Percentiles rank a stretch among this genome's conserved stretches.
phyloP scores from a whole-genome alignment of 805 yeast genomes.

The Kuraishia floccosa region DNA sequence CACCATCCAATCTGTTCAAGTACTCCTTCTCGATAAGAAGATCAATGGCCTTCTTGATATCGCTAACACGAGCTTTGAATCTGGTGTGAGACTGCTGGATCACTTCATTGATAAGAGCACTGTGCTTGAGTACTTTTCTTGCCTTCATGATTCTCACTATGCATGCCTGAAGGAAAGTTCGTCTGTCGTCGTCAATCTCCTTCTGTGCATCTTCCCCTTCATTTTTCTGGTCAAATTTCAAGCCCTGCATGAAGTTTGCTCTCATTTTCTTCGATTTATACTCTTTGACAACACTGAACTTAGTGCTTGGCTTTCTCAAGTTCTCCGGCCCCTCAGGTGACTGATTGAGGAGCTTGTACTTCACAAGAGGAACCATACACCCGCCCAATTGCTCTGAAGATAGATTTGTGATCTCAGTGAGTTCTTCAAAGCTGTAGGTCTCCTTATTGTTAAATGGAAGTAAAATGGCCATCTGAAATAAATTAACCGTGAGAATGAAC shows the following conservation, averaged over 20 bases:
- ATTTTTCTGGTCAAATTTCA: slow-evolving; percentile 41
- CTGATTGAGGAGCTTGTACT: slow-evolving; percentile 63
- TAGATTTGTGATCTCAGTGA: slow-evolving; percentile 59
- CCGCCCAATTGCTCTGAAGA: slow-evolving; percentile 56
- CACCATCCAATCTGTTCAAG: slow-evolving; percentile 62
- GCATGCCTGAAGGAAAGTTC: slow-evolving; percentile 79
- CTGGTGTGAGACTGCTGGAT: slow-evolving; percentile 70
- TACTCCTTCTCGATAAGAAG: slow-evolving; percentile 79
- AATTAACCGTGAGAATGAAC: slow-evolving; percentile 68
- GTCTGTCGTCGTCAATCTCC: slow-evolving; percentile 80
- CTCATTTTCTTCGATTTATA: slow-evolving; percentile 78
- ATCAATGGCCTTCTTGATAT: slow-evolving; percentile 81
- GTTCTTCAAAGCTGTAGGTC: slow-evolving; percentile 45
- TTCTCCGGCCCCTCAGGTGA: slow-evolving; percentile 50
- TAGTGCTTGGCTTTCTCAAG: slow-evolving; percentile 39
- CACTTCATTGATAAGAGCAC: slow-evolving; percentile 75
- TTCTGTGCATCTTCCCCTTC: slow-evolving; percentile 67
- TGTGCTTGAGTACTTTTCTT: slow-evolving; percentile 68
- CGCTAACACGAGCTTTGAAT: slow-evolving; percentile 77
- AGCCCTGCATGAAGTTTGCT: slow-evolving; percentile 50
- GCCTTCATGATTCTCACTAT: slow-evolving; percentile 97
- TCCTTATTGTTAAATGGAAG: slow-evolving; percentile 71
- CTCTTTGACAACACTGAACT: slow-evolving; percentile 62
- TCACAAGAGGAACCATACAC: slow-evolving; percentile 71
- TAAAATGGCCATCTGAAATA: slow-evolving; percentile 80